Evolutionary conservation across 805 yeast genomes (phyloP).

Genomic region (Hanseniaspora opuntiae): DNA sequence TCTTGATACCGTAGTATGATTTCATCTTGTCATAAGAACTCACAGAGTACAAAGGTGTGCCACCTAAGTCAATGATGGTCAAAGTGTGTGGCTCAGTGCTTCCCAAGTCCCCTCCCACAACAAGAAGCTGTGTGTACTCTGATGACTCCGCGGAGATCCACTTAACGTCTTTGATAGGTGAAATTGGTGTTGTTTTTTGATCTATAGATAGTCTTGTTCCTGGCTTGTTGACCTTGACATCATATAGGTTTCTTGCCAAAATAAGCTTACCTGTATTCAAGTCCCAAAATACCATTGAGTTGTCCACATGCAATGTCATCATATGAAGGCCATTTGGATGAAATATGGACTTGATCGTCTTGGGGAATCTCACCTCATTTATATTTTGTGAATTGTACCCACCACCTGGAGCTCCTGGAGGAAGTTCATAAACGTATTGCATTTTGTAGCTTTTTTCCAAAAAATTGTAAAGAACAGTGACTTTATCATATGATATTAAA

Average conservation of each 20-base stretch:
- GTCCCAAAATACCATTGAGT: conserved; percentile 87
- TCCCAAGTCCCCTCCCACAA: conserved; percentile 49
- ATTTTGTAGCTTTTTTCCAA: conserved; percentile 45
- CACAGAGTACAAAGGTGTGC: conserved; percentile 61
- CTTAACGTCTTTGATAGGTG: conserved; percentile 38
- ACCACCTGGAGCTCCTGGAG: conserved; percentile 63
- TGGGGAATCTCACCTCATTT: conserved; percentile 33
- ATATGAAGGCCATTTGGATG: conserved; percentile 89
- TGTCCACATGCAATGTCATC: conserved; percentile 67
- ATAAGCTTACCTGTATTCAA: conserved; percentile 59
- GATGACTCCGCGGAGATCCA: conserved; percentile 79
- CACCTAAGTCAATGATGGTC: conserved; percentile 59
- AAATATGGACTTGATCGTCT: conserved; percentile 45
- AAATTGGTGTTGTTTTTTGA: conserved; percentile 10
- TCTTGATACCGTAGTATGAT: conserved; percentile 52
- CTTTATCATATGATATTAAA: conserved; percentile 56
- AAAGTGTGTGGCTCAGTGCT: conserved; percentile 35
- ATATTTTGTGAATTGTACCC: neutral
- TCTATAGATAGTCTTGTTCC: conserved; percentile 16
- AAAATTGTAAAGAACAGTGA: conserved; percentile 58
- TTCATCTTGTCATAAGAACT: conserved; percentile 79
- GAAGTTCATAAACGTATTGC: conserved; percentile 46
- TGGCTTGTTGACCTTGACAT: conserved; percentile 43
- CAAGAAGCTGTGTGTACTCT: conserved; percentile 58
- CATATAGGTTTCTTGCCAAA: conserved; percentile 60